phyloP scores from a whole-genome alignment of 805 yeast genomes.

The Isabelozyma gotoi region DNA sequence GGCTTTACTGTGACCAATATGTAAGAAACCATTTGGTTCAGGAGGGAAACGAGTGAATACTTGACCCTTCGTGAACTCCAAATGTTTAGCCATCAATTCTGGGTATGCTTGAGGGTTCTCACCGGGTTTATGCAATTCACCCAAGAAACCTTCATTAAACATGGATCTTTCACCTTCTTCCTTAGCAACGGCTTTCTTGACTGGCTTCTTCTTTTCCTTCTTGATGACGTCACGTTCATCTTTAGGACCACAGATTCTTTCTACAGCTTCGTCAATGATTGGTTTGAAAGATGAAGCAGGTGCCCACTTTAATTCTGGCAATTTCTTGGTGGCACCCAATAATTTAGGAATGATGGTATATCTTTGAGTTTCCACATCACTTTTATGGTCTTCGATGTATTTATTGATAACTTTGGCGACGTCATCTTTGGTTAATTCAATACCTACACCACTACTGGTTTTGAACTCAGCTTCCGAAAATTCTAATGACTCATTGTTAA shows the following conservation, averaged over 20 bases:
- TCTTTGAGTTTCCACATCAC: slow-evolving; percentile 65
- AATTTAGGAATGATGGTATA: slow-evolving; percentile 77
- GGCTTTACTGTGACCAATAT: slow-evolving; percentile 97
- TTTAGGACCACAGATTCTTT: slow-evolving; percentile 82
- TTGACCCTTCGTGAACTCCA: slow-evolving; percentile 72
- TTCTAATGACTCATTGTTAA: slow-evolving; percentile 44
- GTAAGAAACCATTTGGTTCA: slow-evolving; percentile 96
- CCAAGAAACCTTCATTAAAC: slow-evolving; percentile 94
- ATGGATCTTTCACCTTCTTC: slow-evolving; percentile 52
- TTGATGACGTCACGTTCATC: slow-evolving; percentile 88
- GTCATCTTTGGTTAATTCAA: slow-evolving; percentile 64
- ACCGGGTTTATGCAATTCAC: slow-evolving; percentile 92
- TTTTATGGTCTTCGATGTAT: slow-evolving; percentile 60
- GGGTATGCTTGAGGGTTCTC: slow-evolving; percentile 91
- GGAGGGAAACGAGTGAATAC: slow-evolving; percentile 97
- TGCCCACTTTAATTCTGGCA: slow-evolving; percentile 88
- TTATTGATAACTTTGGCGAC: slow-evolving; percentile 56
- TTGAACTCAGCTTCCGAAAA: slow-evolving; percentile 55
- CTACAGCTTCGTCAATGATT: slow-evolving; percentile 73
- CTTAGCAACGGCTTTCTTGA: slow-evolving; percentile 5
- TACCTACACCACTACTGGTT: slow-evolving; percentile 74
- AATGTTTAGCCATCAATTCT: slow-evolving; percentile 78
- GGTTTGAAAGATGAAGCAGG: slow-evolving; percentile 85
- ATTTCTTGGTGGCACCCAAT: slow-evolving; percentile 71
- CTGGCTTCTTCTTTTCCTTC: slow-evolving; percentile 64